These are phyloP conservation scores for Xylaria hypoxylon DNA, from an alignment of 2,329 filamentous ascomycete genomes.

Conservation along the genomic window DNA sequence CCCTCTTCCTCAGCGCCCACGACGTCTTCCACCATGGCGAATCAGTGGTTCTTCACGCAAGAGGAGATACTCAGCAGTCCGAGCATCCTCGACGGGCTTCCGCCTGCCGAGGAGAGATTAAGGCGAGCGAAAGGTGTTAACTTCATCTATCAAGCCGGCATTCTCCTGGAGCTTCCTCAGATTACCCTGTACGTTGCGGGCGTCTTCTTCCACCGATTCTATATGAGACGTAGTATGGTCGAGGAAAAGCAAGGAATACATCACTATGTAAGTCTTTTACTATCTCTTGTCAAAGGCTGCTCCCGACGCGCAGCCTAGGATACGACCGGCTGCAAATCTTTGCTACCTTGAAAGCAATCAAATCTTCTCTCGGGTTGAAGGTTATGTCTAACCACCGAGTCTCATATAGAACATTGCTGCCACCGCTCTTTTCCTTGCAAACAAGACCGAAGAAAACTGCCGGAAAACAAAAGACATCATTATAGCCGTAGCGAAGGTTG, in stretches of 20 bases:
- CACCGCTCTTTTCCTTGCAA: slow-evolving; percentile 91
- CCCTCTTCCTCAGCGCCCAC: slow-evolving; percentile 56
- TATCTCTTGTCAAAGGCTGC: not conserved
- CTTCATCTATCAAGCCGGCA: slow-evolving; percentile 94
- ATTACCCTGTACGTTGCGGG: slow-evolving; percentile 91
- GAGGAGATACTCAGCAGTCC: slow-evolving; percentile 86
- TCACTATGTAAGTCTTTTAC: slow-evolving; percentile 77
- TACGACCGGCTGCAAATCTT: not conserved
- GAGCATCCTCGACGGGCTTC: slow-evolving; percentile 84
- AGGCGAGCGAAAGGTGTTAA: slow-evolving; percentile 92
- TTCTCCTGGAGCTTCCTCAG: slow-evolving; percentile 91
- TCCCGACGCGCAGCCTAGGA: not conserved
- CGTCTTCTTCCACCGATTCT: slow-evolving; percentile 95
- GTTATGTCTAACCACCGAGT: slow-evolving; percentile 36
- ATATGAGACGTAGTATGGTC: slow-evolving; percentile 88
- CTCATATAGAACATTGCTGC: slow-evolving; percentile 79
- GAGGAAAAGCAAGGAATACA: slow-evolving; percentile 82
- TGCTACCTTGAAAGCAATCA: not conserved
- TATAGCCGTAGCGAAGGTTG: slow-evolving; percentile 91
- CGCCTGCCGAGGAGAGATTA: slow-evolving; percentile 80
- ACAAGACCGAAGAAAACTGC: slow-evolving; percentile 97
- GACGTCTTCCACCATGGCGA: slow-evolving; percentile 53
- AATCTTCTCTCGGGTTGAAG: not conserved
- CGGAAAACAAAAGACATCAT: slow-evolving; percentile 96
- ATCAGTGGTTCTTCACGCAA: slow-evolving; percentile 90